Evolutionary conservation across 805 yeast genomes (phyloP), one percentile per base, ranked within the genome.

Genomic region (Helenozyma baotianmanensis): DNA sequence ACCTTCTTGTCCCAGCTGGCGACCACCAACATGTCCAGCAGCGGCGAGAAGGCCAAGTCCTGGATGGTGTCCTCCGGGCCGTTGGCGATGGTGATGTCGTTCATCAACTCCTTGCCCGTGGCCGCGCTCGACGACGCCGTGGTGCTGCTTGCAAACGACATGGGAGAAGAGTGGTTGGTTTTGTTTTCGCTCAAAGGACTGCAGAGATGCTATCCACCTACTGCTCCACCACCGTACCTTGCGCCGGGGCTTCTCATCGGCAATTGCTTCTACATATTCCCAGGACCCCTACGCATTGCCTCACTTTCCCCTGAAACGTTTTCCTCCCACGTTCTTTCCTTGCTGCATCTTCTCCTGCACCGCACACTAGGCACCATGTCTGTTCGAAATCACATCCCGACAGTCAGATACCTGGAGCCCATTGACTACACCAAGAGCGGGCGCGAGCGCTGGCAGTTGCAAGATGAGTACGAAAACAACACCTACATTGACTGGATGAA

Each of bases 1-100:
- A 87, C 96, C 54, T 87, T 88, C 49, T 82, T 84, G 61, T 92
- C 98, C 98, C 98, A 92, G 12, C 94, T 81, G 12, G 94, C 74
- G 3, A 78, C 92, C 3, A 94, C 76, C 39, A 92, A 57, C 38
- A 78, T 68, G 45, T 92, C 96, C 13, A 82, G 90, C 44, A 72
- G 83, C 11, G 97, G 86, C 9, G 96, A 84, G 61, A 90, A 92
- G 13, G 87, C 68, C 35, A 92, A 56, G 47, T 85, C 94, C 4
- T 89, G 73, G 12, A 92, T 72, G 2, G 96, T 80, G 56, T 92
- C 98, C 42, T 85, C 95, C n/a, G 96, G 95, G 3, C 90, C 85
- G 50, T 82, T 82, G 40, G 76, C 73, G 24, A 87, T 68, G 23
- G 76, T 66, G 36, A 82, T 72, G 58, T 86, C 95, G 53, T 80